Evolutionary conservation across 1,284 basidiomycete species (phyloP).

Genomic region (Melampsora occidentalis): DNA sequence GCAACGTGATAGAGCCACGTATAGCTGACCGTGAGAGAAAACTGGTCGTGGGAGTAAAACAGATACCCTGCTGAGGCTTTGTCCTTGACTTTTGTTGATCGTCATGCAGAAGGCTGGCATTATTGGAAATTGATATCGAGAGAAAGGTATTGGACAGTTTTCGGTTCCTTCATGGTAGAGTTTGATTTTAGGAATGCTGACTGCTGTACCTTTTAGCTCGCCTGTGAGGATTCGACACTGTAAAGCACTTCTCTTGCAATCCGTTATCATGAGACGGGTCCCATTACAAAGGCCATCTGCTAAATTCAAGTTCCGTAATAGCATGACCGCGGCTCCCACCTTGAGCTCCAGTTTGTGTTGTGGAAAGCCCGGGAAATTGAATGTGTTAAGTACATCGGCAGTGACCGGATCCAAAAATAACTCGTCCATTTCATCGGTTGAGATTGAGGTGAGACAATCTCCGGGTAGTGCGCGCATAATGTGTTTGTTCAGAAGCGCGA

Average conservation of each 20-base stretch:
- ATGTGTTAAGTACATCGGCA: neutral
- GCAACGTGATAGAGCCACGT: constrained; percentile 13
- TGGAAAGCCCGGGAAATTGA: constrained; percentile 9
- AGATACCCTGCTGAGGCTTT: neutral
- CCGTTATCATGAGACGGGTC: constrained; percentile 50
- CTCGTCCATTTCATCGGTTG: no score
- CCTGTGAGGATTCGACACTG: neutral
- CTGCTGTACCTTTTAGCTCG: neutral
- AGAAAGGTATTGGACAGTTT: constrained; percentile 46
- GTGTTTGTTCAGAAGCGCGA: no score
- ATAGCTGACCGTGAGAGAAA: constrained; percentile 22
- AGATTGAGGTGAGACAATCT: no score
- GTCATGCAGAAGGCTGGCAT: constrained; percentile 9
- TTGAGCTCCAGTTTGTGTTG: neutral
- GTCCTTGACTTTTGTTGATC: no score
- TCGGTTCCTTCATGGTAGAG: neutral
- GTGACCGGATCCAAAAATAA: no score
- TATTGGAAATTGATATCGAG: constrained; percentile 11
- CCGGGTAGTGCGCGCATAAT: no score
- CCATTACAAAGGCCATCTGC: constrained; percentile 56
- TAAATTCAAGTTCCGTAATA: constrained; percentile 54
- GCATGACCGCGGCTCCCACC: constrained; percentile 53
- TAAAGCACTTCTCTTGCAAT: neutral
- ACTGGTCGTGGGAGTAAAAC: neutral
- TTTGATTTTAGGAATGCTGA: neutral